Evolutionary conservation across 495 filamentous ascomycete genomes (phyloP), one percentile per base, ranked within the genome.

Genomic region (Trichodelitschia bisporula): DNA sequence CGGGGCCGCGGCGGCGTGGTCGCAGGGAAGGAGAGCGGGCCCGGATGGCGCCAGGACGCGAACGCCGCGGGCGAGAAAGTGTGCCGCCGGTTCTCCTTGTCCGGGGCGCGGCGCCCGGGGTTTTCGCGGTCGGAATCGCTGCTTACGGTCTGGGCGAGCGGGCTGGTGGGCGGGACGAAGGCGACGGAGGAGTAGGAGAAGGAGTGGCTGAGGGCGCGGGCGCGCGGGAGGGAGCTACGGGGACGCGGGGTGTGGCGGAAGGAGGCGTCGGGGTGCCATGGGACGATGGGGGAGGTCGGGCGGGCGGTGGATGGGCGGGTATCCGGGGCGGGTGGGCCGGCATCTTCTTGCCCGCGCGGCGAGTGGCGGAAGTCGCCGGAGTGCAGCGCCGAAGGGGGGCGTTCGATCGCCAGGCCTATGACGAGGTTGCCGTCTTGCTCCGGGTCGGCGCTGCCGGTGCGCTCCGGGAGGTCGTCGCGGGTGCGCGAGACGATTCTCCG

Each of bases 91-190:
- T 6, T 8, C 6, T 6, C 27, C 6, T 8, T 6, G 6, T 29
- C 27, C 15, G 27, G 15, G 6, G 21, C 21, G 21, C 6, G 6
- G 21, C 21, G n/a, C 6, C 21, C 21, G 6, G 21, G 21, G 6
- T 6, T n/a, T 6, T 24, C 21, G 21, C 6, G 21, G 34, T 89
- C 82, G 4, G 82, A 74, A 41, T 80, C 83, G 46, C 72, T 90
- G 34, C 80, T 77, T n/a, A n/a, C n/a, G 36, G 80, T 79, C 42
- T 93, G 69, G 2, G 84, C 80, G 15, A 97, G 56, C 13, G 86
- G 89, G 36, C 82, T 95, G 8, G 86, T 95, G 3, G 86, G 84
- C 2, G 75, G 65, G 46, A 82, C 77, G 26, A 86, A 69, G 13
- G 77, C 58, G 48, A 91, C 92, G 38, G 68, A 82, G 2, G 76